Conservation (phyloP, 371 early-diverging fungal species). For the Synchytrium microbalum region DNA sequence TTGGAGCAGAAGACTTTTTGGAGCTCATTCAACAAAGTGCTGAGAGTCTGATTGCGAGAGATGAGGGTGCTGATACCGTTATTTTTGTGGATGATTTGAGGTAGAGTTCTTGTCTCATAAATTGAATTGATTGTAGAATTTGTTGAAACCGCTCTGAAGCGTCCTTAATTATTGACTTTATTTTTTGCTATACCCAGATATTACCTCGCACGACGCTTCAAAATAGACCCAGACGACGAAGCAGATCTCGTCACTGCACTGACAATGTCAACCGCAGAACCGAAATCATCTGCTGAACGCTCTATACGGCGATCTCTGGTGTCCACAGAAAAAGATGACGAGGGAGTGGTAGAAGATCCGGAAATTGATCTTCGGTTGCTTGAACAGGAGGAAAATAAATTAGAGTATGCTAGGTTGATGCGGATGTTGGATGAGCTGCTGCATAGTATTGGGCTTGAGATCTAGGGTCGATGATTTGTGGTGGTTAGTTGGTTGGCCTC, state of each 20-base stretch:
- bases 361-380: conserved; percentile 3
- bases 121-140: not conserved
- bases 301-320: not conserved
- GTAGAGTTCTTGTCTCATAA: conserved; percentile 14
- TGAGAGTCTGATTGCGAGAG: conserved; percentile 9
- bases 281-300: not conserved
- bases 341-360: not conserved
- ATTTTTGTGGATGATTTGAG: conserved; percentile 23
- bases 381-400: conserved; percentile 2
- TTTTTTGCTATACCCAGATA: conserved; percentile 6
- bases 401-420: conserved; percentile 8
- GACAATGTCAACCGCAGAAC: not conserved
- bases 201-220: too few relatives aligned
- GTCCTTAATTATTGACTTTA: conserved; percentile 12
- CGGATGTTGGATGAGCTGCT: conserved; percentile 12
- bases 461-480: too few relatives aligned
- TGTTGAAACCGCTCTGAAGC: not conserved
- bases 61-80: conserved; percentile 20
- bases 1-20: conserved; percentile 8
- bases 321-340: not conserved
- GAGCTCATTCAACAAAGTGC: conserved; percentile 10
- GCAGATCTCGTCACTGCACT: conserved; percentile 7
- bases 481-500: too few relatives aligned
- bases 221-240: conserved; percentile 6
- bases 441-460: conserved; percentile 9